Conservation (phyloP, 2,329 filamentous ascomycete genomes). For the Ceratocystis ficicola region DNA sequence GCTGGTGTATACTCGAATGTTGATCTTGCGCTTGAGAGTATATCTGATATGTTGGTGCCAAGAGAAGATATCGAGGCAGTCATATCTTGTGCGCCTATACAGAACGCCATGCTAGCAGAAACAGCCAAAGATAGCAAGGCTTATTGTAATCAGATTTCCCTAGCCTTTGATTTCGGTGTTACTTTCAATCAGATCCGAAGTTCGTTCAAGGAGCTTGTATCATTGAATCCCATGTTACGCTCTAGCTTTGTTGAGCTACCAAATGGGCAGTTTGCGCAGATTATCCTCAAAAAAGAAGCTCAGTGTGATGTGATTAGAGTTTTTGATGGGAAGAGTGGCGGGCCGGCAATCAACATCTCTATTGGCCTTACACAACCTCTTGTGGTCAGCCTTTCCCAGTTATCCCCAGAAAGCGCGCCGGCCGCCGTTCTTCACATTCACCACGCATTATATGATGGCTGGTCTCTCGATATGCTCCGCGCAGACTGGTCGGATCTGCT, state of each 20-base stretch:
- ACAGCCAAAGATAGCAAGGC: constrained; percentile 45
- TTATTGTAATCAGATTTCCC: constrained; percentile 68
- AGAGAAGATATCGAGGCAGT: constrained; percentile 31
- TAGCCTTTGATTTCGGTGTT: constrained; percentile 40
- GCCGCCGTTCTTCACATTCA: constrained; percentile 50
- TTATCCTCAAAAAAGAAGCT: constrained; percentile 43
- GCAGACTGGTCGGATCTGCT: constrained; percentile 50
- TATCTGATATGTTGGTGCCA: neutral
- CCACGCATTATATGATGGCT: constrained; percentile 85
- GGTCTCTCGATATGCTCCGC: constrained; percentile 68
- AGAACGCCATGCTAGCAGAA: constrained; percentile 69
- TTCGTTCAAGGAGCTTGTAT: constrained; percentile 40
- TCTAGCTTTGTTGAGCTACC: constrained; percentile 55
- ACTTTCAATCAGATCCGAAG: constrained; percentile 32
- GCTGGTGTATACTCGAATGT: neutral
- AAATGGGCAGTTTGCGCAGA: constrained; percentile 42
- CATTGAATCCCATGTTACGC: constrained; percentile 54
- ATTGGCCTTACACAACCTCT: neutral
- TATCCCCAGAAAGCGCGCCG: neutral
- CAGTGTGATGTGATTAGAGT: neutral
- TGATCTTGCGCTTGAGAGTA: neutral
- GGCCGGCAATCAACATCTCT: no score
- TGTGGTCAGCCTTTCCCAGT: neutral
- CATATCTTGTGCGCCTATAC: constrained; percentile 58
- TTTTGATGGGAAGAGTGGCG: neutral